These are phyloP conservation scores for Phellopilus nigrolimitatus DNA, from an alignment of 1,284 basidiomycete species.

Conservation along the genomic window DNA sequence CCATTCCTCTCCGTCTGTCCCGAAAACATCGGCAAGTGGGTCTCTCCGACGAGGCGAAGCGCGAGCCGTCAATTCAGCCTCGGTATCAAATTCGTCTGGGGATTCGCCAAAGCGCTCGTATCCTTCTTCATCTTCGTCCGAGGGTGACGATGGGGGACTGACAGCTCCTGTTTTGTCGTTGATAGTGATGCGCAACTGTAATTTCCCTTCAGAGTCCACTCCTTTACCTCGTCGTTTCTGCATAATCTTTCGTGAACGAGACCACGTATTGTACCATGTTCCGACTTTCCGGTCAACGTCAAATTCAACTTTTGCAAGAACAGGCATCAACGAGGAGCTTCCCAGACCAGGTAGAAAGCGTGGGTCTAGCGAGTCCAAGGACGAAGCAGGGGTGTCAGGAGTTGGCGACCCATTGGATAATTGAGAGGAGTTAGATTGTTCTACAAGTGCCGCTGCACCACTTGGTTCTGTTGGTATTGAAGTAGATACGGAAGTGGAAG, in stretches of 20 bases:
- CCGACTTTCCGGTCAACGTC: constrained; percentile 69
- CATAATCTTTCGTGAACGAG: constrained; percentile 47
- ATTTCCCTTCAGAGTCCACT: constrained; percentile 25
- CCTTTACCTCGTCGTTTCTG: constrained; percentile 20
- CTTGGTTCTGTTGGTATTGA: not conserved
- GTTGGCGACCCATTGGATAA: constrained; percentile 36
- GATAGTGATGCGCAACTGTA: constrained; percentile 17
- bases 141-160: constrained; percentile 9
- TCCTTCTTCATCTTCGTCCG: constrained; percentile 24
- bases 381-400: constrained; percentile 49
- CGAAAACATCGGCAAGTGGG: constrained; percentile 46
- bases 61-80: constrained; percentile 19
- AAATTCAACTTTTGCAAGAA: constrained; percentile 85
- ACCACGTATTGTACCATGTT: constrained; percentile 79
- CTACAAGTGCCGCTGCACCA: not conserved
- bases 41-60: constrained; percentile 26
- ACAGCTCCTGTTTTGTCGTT: constrained; percentile 13
- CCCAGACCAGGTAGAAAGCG: constrained; percentile 61
- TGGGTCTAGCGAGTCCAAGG: constrained; percentile 40
- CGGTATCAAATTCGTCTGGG: constrained; percentile 24
- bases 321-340: constrained; percentile 63
- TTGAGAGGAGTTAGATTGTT: constrained; percentile 11
- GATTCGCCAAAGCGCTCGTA: constrained; percentile 36
- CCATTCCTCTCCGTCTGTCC: constrained; percentile 60
- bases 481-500: not conserved